Conservation (phyloP, 2,329 filamentous ascomycete species). For the Stachybotrys elegans region DNA sequence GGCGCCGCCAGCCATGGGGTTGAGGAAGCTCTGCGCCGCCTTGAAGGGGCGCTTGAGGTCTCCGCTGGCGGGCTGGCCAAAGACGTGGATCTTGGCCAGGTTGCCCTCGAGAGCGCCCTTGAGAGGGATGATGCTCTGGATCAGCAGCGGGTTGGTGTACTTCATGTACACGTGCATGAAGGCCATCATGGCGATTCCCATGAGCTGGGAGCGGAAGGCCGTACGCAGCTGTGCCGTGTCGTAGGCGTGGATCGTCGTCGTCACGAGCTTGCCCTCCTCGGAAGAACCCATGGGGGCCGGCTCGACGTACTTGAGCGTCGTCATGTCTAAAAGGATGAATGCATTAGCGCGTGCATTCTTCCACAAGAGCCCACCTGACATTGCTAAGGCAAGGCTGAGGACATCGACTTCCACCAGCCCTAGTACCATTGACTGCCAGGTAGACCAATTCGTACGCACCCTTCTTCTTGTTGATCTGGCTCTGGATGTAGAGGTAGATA, state of each 20-base stretch:
- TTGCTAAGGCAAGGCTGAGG: background rate
- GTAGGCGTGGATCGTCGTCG: conserved; percentile 94
- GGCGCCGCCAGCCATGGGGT: conserved; percentile 65
- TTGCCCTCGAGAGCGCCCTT: conserved; percentile 95
- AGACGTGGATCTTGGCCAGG: conserved; percentile 91
- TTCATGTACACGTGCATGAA: conserved; percentile 99
- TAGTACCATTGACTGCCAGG: too few species aligned
- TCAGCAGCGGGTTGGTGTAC: conserved; percentile 98
- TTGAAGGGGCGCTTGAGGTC: conserved; percentile 98
- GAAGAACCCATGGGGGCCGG: conserved; percentile 86
- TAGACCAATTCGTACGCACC: conserved; percentile 53
- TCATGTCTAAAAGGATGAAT: conserved; percentile 66
- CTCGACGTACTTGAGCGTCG: conserved; percentile 98
- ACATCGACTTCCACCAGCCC: too few species aligned
- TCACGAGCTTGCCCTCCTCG: conserved; percentile 93
- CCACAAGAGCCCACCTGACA: too few species aligned
- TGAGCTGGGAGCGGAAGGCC: conserved; percentile 84
- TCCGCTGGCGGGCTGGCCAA: conserved; percentile 78
- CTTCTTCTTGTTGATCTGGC: conserved; percentile 92
- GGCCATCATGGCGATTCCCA: conserved; percentile 96
- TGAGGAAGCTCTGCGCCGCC: conserved; percentile 75
- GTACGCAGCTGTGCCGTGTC: conserved; percentile 80
- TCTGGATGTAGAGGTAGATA: conserved; percentile 81
- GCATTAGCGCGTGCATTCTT: too few species aligned
- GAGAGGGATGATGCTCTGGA: conserved; percentile 97